Percentiles rank a stretch among this genome's conserved stretches.
Conservation (phyloP, 1,284 basidiomycete genomes). For the Fistulinella cinereoalba region DNA sequence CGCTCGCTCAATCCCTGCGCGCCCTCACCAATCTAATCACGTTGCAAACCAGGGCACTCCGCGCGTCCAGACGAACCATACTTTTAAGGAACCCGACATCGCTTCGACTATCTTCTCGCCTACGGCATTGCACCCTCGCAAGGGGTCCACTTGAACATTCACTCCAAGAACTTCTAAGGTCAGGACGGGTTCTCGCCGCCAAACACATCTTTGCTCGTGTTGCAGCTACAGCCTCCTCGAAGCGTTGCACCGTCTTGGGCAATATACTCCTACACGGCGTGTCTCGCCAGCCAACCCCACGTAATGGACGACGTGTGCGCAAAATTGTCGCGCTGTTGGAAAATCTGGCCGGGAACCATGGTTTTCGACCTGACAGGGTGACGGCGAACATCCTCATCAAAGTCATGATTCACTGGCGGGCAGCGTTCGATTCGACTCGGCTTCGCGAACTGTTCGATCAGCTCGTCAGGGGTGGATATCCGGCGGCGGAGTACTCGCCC, state of each 20-base stretch:
- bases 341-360: constrained; percentile 38
- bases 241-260: constrained; percentile 43
- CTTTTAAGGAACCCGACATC: constrained; percentile 9
- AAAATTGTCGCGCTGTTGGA: constrained; percentile 41
- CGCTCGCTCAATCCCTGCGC: constrained; percentile 9
- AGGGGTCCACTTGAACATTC: constrained; percentile 12
- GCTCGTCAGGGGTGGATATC: constrained; percentile 56
- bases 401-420: constrained; percentile 48
- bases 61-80: constrained; percentile 1
- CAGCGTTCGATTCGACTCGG: constrained; percentile 38
- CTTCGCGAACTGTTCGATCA: constrained; percentile 59
- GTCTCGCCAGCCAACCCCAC: constrained; percentile 32
- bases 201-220: constrained; percentile 39
- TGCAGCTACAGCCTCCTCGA: constrained; percentile 27
- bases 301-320: constrained; percentile 44
- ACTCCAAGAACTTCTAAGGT: constrained; percentile 22
- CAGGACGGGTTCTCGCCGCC: constrained; percentile 40
- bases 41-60: constrained; percentile 10
- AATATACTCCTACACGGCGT: constrained; percentile 54
- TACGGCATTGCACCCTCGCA: constrained; percentile 6
- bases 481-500: constrained; percentile 31
- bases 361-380: constrained; percentile 56
- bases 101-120: constrained; percentile 19
- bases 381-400: constrained; percentile 65
- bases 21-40: constrained; percentile 5